Evolutionary conservation across 768 basidiomycete species (phyloP), one percentile per base, ranked within the genome.

Genomic region (Collybiopsis luxurians): DNA sequence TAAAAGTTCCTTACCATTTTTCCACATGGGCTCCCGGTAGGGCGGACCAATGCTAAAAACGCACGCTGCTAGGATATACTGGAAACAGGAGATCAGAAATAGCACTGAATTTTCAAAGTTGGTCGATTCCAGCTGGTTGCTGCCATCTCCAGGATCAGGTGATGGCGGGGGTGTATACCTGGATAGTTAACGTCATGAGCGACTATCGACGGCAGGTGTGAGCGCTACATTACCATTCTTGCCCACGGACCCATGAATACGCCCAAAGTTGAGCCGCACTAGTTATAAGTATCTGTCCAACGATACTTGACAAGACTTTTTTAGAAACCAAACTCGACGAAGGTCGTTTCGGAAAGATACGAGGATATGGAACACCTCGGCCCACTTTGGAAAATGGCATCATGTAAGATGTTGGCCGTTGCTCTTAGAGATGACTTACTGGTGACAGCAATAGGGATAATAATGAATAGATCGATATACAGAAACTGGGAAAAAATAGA

Each of bases 21-120:
- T 92, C 84, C 90, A 94, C 81, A 98, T 91, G 24, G 94, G 82
- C 71, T 92, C 90, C 49, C 97, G 84, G 71, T 96, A 99, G 3
- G 97, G 97, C 2, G 95, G 95, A 0, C 97, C 97, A 62, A 98
- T 97, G 68, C 92, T 96, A 75, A 98, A 99, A 0, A 98, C 94
- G 0, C 89, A 96, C 12, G 96, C 97, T 7, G 97, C 92, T 48
- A 98, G 77, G 65, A 98, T 92, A 70, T 99, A 99, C 73, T 99
- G 97, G 85, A 98, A 98, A 60, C 94, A 97, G 10, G 97, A 98
- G 43, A 98, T 77, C 61, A 98, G 72, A 75, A 99, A 99, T 56
- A 99, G 72, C 27, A 82, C 85, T 4, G 97, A 86, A 69, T 99
- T 98, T 70, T 98, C 97, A 65, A 82, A 95, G 68, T 95, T 98